Conservation (phyloP, 1,139 yeast genomes). For the Saccharomyces uvarum region DNA sequence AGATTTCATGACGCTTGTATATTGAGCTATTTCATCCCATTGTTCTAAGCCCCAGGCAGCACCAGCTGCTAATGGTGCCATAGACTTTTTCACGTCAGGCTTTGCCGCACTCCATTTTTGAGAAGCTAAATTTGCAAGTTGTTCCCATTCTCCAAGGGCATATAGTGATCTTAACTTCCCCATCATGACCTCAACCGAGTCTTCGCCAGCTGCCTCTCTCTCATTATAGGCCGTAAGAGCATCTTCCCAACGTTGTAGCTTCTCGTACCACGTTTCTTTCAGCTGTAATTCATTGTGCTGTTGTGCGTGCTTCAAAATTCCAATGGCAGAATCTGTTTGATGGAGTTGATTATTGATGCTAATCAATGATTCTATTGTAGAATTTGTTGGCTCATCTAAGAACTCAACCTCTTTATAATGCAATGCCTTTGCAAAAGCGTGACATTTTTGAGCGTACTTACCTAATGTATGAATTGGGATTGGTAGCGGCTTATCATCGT, state of each 20-base stretch:
- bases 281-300: slow-evolving; percentile 85
- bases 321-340: slow-evolving; percentile 96
- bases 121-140: slow-evolving; percentile 74
- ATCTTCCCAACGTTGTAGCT: slow-evolving; percentile 95
- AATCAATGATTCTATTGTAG: slow-evolving; percentile 86
- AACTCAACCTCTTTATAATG: slow-evolving; percentile 94
- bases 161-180: slow-evolving; percentile 97
- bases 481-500: slow-evolving; percentile 89
- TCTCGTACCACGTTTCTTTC: slow-evolving; percentile 97
- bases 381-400: slow-evolving; percentile 85
- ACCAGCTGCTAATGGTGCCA: slow-evolving; percentile 97
- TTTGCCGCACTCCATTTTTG: slow-evolving; percentile 75
- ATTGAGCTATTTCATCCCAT: slow-evolving; percentile 94
- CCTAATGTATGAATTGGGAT: slow-evolving; percentile 84
- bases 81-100: slow-evolving; percentile 68
- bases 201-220: slow-evolving; percentile 47
- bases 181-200: slow-evolving; percentile 69
- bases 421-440: slow-evolving; percentile 94
- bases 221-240: slow-evolving; percentile 85
- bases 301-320: slow-evolving; percentile 92
- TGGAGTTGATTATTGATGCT: slow-evolving; percentile 90
- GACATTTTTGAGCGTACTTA: slow-evolving; percentile 89
- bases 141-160: slow-evolving; percentile 98
- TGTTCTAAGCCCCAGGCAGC: slow-evolving; percentile 99
- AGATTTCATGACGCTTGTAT: slow-evolving; percentile 78